Evolutionary conservation across 83 land plant genomes (phyloP), one percentile per base, ranked within the genome.

Genomic region (Picea abies): DNA sequence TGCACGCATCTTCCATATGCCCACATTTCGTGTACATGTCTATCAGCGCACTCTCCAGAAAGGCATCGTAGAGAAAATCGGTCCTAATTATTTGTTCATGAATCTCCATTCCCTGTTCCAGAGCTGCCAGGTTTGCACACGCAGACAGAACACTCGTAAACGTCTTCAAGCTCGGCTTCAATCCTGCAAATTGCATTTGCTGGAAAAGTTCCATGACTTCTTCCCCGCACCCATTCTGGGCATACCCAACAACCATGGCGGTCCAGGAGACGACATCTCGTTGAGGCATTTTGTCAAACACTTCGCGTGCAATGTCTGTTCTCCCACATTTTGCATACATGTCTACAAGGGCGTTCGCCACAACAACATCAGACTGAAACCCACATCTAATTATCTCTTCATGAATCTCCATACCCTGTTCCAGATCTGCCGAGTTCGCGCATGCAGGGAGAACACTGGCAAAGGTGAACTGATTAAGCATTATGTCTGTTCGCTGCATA

Each of bases 61-160:
- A 15, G 26, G 4, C 71, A 68, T 68, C 32, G 32, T 12, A 8
- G 15, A 3, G 25, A 12, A 68, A 9, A 14, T 4, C 37, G 5
- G 17, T 68, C 12, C 32, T 29, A 32, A 3, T 11, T 68, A 29
- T 29, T 25, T 68, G 17, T 26, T 68, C 89, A 84, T 93, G 95
- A 83, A 91, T 78, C 83, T 87, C 90, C 71, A 64, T 44, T 0
- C 93, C 93, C 14, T 85, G 63, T 17, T 83, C 85, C 32, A 60
- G 52, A 6, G 79, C 84, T 32, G 49, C 76, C 19, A 88, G 25
- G 17, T 85, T 92, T 0, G 89, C 89, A 67, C 90, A 82, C 0
- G 83, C 90, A 4, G 93, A 89, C 65, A 93, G 84, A 41, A 93
- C 63, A 3, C 79, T 79, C 9, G 91, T 85, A 66, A 89, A n/a